phyloP scores from a whole-genome alignment of 352 stramenopile genomes.

The Phytophthora nicotianae region DNA sequence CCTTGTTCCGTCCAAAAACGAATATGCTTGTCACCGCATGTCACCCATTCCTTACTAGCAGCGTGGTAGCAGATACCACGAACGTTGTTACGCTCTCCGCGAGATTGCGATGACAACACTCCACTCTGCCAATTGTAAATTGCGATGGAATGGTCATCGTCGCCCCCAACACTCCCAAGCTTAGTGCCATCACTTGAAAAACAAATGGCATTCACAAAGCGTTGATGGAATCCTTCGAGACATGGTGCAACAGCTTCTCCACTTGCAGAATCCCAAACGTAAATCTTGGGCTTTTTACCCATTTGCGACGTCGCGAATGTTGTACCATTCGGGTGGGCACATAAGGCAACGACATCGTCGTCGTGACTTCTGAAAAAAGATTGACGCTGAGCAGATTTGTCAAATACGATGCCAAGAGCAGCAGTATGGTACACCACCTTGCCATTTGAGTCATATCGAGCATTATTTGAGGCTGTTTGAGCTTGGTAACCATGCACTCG shows the following conservation, averaged over 20 bases:
- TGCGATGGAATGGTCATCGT: constrained; percentile 85
- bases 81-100: constrained; percentile 70
- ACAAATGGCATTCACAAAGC: constrained; percentile 65
- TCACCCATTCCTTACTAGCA: constrained; percentile 64
- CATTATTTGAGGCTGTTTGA: constrained; percentile 81
- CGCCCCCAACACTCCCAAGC: constrained; percentile 71
- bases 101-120: constrained; percentile 50
- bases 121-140: constrained; percentile 81
- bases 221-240: constrained; percentile 82
- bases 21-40: constrained; percentile 73
- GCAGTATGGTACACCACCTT: constrained; percentile 84
- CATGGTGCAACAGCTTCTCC: constrained; percentile 42
- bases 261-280: constrained; percentile 65
- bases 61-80: constrained; percentile 53
- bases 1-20: constrained; percentile 82
- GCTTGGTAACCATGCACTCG: constrained; percentile 81
- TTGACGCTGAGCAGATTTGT: constrained; percentile 48
- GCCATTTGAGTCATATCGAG: constrained; percentile 55
- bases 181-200: constrained; percentile 79
- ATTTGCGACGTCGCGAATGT: constrained; percentile 90
- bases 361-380: constrained; percentile 72
- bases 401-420: constrained; percentile 74
- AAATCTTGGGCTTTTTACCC: constrained; percentile 84
- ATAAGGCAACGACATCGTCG: constrained; percentile 87
- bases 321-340: constrained; percentile 72